Conservation (phyloP, 352 stramenopile species). For the Lagenidium giganteum region DNA sequence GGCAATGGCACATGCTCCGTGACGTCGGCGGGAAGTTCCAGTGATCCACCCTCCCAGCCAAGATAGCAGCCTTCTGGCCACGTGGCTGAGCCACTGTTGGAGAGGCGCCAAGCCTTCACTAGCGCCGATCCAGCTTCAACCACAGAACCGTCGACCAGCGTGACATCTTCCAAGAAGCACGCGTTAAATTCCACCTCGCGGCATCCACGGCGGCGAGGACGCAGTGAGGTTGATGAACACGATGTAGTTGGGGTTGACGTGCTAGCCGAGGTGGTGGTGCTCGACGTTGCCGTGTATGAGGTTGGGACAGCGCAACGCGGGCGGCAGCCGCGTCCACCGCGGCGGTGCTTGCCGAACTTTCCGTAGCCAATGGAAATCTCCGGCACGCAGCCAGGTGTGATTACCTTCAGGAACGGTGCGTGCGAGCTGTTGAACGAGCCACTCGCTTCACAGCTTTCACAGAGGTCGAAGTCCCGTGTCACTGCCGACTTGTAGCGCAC, state of each 20-base stretch:
- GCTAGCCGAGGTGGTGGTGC: conserved; percentile 1
- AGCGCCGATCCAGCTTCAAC: conserved; percentile 40
- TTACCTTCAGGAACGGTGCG: conserved; percentile 48
- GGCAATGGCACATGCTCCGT: conserved; percentile 10
- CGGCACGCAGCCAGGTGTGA: conserved; percentile 23
- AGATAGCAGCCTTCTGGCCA: conserved; percentile 57
- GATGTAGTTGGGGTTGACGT: not conserved
- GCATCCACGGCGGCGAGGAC: not conserved
- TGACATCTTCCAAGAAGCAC: conserved; percentile 74
- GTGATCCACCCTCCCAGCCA: conserved; percentile 26
- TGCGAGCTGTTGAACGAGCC: conserved; percentile 41
- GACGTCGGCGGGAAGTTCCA: no score
- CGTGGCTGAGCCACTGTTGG: conserved; percentile 46
- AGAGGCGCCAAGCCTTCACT: conserved; percentile 72
- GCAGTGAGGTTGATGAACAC: not conserved
- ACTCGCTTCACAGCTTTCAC: conserved; percentile 45
- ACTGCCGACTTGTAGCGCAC: conserved; percentile 81
- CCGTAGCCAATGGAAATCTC: conserved; percentile 20
- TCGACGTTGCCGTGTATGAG: conserved; percentile 8
- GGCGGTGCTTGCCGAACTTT: conserved; percentile 19
- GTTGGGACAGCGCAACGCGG: conserved; percentile 2
- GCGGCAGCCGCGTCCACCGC: conserved; percentile 1
- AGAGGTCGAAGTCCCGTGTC: conserved; percentile 73
- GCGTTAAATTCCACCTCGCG: conserved; percentile 23
- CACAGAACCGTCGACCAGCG: conserved; percentile 66